Base-by-base conservation (phyloP, 1,284 basidiomycete species). In the Amylostereum areolatum region DNA sequence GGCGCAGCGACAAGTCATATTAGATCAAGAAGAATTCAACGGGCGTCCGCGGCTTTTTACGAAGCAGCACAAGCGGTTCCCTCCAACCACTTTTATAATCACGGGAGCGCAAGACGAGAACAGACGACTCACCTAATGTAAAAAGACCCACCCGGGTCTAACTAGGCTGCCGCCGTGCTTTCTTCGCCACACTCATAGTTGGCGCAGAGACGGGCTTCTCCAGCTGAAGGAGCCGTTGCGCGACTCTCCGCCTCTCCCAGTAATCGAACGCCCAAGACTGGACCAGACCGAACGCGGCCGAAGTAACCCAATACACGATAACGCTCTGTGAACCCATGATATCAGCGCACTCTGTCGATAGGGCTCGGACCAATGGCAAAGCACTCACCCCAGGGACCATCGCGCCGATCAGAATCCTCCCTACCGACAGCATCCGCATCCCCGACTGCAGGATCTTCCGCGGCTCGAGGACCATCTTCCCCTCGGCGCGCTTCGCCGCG, bases 291-390 rank as follows among this genome's bases (percentile, higher is more conserved):
- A 89, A 89, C 18, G 79, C 65, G 27, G 91, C 86, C 5, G 90
- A 93, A 4, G 89, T 83, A 3, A 88, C 72, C 92, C 92, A 95
- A 62, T 92, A 94, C 18, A 93, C 59, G 42, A 85, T 73, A 18
- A 95, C 74, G 44, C 85, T 80, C 89, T 93, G 57, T 4, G 34
- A 32, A 52, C 48, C 39, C 49, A 52, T 46, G 57, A 47, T 45
- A 54, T 48, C 3, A 52, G 27, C 43, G 31, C 29, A 28, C 12
- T 29, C 12, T 37, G n/a, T 40, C 12, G 6, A 41, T 32, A 55
- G 12, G 24, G 27, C 24, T 50, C 5, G 34, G 24, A 12, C 43
- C 42, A 40, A 18, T 46, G 43, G 24, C 37, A 49, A 40, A 25
- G 31, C 33, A 70, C 80, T 56, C 62, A 93, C 91, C 53, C 88